These are phyloP conservation scores for Naganishia randhawae DNA, from an alignment of 768 basidiomycete genomes.

Conservation along the genomic window DNA sequence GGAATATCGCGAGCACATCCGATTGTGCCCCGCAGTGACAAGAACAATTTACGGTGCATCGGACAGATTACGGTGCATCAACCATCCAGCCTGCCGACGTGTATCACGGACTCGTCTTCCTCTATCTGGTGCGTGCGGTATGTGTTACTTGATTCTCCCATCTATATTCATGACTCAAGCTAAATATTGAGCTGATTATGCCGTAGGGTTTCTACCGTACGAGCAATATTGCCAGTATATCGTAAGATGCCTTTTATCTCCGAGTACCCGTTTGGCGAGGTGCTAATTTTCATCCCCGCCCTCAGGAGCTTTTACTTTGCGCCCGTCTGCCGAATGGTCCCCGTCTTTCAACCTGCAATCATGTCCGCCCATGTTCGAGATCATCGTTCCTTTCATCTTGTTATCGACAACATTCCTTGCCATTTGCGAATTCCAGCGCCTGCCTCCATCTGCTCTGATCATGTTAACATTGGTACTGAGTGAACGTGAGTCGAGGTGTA, in stretches of 20 bases:
- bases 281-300: constrained; percentile 65
- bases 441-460: constrained; percentile 77
- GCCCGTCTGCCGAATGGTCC: constrained; percentile 80
- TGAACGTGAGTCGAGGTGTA: constrained; percentile 59
- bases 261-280: neutral
- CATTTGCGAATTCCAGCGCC: constrained; percentile 62
- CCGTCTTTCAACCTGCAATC: constrained; percentile 77
- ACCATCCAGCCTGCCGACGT: too few relatives aligned
- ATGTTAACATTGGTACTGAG: constrained; percentile 70
- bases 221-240: constrained; percentile 70
- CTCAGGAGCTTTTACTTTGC: constrained; percentile 84
- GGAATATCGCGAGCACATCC: constrained; percentile 51
- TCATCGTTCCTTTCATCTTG: constrained; percentile 73
- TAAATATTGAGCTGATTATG: constrained; percentile 2
- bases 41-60: neutral
- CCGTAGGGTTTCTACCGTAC: constrained; percentile 11
- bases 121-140: constrained; percentile 77
- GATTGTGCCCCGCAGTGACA: neutral
- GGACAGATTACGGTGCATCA: too few relatives aligned
- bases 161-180: constrained; percentile 84
- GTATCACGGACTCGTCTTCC: constrained; percentile 63
- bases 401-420: constrained; percentile 67
- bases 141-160: too few relatives aligned
- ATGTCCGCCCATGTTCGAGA: constrained; percentile 77
- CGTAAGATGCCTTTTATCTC: constrained; percentile 53